phyloP scores from a whole-genome alignment of 176 grass and related monocot species.

The Triticum timopheevii region DNA sequence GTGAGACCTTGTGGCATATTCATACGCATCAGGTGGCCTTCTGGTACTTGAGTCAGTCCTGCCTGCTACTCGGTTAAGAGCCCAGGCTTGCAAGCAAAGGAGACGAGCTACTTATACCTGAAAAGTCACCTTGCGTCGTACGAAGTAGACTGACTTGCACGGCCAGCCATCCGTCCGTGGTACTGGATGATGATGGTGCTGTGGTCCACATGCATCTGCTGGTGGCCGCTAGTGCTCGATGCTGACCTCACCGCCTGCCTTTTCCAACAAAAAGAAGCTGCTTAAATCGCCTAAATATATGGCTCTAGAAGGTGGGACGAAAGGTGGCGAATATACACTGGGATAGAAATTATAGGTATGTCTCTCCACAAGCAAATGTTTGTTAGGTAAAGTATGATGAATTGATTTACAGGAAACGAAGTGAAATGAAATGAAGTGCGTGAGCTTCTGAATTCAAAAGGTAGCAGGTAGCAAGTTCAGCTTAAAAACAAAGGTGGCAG shows the following conservation, averaged over 20 bases:
- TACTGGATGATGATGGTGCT: conserved; percentile 47
- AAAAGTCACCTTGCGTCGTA: conserved; percentile 32
- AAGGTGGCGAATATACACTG: conserved; percentile 18
- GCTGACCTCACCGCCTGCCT: conserved; percentile 30
- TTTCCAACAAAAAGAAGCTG: conserved; percentile 40
- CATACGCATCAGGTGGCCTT: conserved; percentile 40
- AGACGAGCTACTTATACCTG: conserved; percentile 31
- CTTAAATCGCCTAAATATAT: conserved; percentile 19
- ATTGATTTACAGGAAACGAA: background rate
- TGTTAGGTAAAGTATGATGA: conserved; percentile 44
- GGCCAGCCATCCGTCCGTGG: conserved; percentile 44
- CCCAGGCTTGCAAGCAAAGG: conserved; percentile 28
- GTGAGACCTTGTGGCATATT: conserved; percentile 38
- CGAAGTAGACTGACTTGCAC: conserved; percentile 61
- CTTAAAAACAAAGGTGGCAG: conserved; percentile 22
- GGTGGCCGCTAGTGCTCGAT: conserved; percentile 30
- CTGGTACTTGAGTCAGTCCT: background rate
- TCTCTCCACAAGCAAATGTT: conserved; percentile 38
- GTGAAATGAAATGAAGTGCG: background rate
- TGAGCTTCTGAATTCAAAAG: conserved; percentile 25
- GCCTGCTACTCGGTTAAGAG: conserved; percentile 28
- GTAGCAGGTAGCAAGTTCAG: background rate
- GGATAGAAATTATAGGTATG: conserved; percentile 37
- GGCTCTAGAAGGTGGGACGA: conserved; percentile 39
- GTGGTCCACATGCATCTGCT: conserved; percentile 25